Base-by-base conservation (phyloP, 1,139 yeast genomes). In the Kluyveromyces marxianus region DNA sequence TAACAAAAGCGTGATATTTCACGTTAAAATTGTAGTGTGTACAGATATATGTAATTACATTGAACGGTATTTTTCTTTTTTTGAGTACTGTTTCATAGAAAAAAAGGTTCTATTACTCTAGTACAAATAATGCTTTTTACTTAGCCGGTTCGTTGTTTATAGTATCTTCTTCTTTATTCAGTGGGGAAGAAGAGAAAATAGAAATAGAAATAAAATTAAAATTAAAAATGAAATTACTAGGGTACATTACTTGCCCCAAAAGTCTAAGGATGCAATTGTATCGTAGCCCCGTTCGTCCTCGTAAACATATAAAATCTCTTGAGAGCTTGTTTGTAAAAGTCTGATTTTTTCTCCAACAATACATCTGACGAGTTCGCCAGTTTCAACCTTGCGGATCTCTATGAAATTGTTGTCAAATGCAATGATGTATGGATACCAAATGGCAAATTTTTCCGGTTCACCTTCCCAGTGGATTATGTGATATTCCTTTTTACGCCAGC, bases 381-480 rank as follows among this genome's bases (percentile, higher is more conserved):
- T 79, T 57, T 90, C 96, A 59, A 90, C 87, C 58, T 89, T 92
- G 52, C 98, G 75, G 47, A 92, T 85, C 69, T 92, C 98, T 62
- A 92, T 87, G 59, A 92, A 89, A 49, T 81, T 84, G 27, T 83
- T 78, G 61, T 92, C 97, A 69, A 92, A 92, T 24, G 96, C 92
- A 51, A 92, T 71, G 48, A 92, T 71, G 63, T 89, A 92, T 3
- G 98, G 98, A 68, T 90, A 92, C 75, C 94, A 88, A 43, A 92
- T 73, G 7, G 97, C 95, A 65, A 92, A 88, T 51, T 83, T 83
- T 59, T 85, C 95, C 3, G 98, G 97, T 44, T 81, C 77, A 37
- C 97, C 97, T 68, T 92, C 97, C 98, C 98, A 92, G 62, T 85
- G 83, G 46, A 92, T 83, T 55, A 90, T 83, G 94, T 96, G 90